phyloP scores from a whole-genome alignment of 2,329 filamentous ascomycete genomes.

The Zymoseptoria ardabiliae region DNA sequence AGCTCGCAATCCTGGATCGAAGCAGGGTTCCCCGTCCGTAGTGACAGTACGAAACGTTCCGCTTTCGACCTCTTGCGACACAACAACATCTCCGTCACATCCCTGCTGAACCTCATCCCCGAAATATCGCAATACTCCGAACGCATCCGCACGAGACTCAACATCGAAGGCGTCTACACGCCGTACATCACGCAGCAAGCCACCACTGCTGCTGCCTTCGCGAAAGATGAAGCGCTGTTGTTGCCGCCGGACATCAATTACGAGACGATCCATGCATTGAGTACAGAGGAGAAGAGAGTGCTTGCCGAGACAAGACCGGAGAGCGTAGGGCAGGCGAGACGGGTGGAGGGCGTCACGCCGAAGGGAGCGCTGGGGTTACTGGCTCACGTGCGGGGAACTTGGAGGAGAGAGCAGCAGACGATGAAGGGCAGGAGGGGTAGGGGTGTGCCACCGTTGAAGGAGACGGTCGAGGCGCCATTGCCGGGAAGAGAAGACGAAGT shows the following conservation, averaged over 20 bases:
- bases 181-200: slow-evolving; percentile 75
- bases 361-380: slow-evolving; percentile 50
- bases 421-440: slow-evolving; percentile 9
- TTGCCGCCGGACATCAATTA: slow-evolving; percentile 75
- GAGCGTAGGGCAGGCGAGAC: slow-evolving; percentile 77
- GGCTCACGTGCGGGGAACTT: slow-evolving; percentile 49
- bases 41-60: slow-evolving; percentile 58
- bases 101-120: slow-evolving; percentile 52
- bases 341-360: slow-evolving; percentile 70
- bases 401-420: slow-evolving; percentile 27
- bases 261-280: slow-evolving; percentile 62
- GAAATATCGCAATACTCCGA: slow-evolving; percentile 48
- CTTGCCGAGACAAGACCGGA: slow-evolving; percentile 68
- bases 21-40: slow-evolving; percentile 61
- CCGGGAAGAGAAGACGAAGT: slow-evolving; percentile 20
- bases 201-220: slow-evolving; percentile 57
- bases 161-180: slow-evolving; percentile 77
- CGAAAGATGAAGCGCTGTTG: slow-evolving; percentile 66
- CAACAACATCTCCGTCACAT: slow-evolving; percentile 50
- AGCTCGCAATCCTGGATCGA: slow-evolving; percentile 60
- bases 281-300: slow-evolving; percentile 67
- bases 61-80: slow-evolving; percentile 76
- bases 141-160: slow-evolving; percentile 60
- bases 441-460: slow-evolving; percentile 14
- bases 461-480: slow-evolving; percentile 17